Base-by-base conservation (phyloP, 2,329 filamentous ascomycete species). In the Cryphonectria naterciae region DNA sequence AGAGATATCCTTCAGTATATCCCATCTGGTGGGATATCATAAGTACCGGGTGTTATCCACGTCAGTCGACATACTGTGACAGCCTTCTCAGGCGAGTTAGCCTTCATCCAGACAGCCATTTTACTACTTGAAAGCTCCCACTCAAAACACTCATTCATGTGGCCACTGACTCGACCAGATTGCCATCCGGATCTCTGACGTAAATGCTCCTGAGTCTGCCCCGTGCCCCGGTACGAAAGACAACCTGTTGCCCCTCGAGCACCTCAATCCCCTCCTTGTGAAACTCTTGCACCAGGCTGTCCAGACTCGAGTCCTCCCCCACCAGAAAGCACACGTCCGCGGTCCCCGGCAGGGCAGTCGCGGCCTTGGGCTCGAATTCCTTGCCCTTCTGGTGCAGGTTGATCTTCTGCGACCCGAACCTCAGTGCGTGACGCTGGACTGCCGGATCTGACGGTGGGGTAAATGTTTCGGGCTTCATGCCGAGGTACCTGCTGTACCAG, bases 241-340 rank as follows among this genome's bases (percentile, higher is more conserved):
- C 88, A 15, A 88, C 80, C 62, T 83, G 76, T 0, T 81, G 83
- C 1, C 84, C 86, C 71, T 89, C 86, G 1, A 84, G 77, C 7
- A 87, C 84, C 72, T 86, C 79, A 1, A 89, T 80, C 0, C 83
- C 83, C 46, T 80, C 82, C 2, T 76, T 78, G 19, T 82, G 76
- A 67, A 88, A 81, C 1, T 75, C 76, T 5, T 77, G 70, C n/a
- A 84, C 76, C 4, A 89, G 82, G 0, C 80, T 77, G 2, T 85
- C 81, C 2, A 90, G 82, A 6, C 83, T 74, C 2, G 77, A 75
- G 0, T 74, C 80, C 11, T 85, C 82, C 7, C 87, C 80, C 0
- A 88, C 83, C 39, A 91, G 76, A 69, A 91, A 91, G 75, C 88
- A 90, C 46, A 91, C 71, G 76, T 91, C 88, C 15, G 84, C 87